Evolutionary conservation across 2,329 filamentous ascomycete genomes (phyloP).

Genomic region (Davidsoniella eucalypti): DNA sequence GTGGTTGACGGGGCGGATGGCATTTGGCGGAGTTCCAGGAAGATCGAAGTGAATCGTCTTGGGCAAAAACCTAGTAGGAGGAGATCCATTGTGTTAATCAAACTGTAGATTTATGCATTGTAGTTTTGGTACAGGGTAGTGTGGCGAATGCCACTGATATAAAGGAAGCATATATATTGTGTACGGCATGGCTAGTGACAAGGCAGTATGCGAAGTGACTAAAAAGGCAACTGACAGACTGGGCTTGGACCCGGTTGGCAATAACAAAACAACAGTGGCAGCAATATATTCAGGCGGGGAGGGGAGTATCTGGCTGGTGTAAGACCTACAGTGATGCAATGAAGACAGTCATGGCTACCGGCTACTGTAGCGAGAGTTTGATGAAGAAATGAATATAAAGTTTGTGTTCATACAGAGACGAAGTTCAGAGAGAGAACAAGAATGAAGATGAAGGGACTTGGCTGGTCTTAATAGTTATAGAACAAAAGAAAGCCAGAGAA

Average conservation of each 20-base stretch:
- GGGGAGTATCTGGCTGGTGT: too few relatives aligned
- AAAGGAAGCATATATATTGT: too few relatives aligned
- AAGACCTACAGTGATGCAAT: constrained; percentile 31
- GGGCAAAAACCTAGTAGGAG: constrained; percentile 56
- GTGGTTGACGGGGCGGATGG: constrained; percentile 19
- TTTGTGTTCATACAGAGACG: not conserved
- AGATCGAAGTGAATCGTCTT: constrained; percentile 82
- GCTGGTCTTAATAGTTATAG: too few relatives aligned
- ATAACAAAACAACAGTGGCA: too few relatives aligned
- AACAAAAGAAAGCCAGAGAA: too few relatives aligned
- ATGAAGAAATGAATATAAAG: not conserved
- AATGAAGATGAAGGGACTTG: not conserved
- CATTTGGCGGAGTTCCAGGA: constrained; percentile 32
- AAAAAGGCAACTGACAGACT: too few relatives aligned
- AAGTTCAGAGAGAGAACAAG: not conserved
- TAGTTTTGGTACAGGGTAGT: not conserved
- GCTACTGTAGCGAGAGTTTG: constrained; percentile 1
- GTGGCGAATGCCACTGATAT: too few relatives aligned
- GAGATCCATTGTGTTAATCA: not conserved
- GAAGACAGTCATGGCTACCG: constrained; percentile 31
- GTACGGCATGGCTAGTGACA: too few relatives aligned
- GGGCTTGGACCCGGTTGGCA: too few relatives aligned
- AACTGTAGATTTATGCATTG: not conserved
- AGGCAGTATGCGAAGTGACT: too few relatives aligned
- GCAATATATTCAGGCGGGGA: too few relatives aligned